phyloP scores from a whole-genome alignment of 2,329 filamentous ascomycete species.

The Hawksworthiomyces lignivorus region DNA sequence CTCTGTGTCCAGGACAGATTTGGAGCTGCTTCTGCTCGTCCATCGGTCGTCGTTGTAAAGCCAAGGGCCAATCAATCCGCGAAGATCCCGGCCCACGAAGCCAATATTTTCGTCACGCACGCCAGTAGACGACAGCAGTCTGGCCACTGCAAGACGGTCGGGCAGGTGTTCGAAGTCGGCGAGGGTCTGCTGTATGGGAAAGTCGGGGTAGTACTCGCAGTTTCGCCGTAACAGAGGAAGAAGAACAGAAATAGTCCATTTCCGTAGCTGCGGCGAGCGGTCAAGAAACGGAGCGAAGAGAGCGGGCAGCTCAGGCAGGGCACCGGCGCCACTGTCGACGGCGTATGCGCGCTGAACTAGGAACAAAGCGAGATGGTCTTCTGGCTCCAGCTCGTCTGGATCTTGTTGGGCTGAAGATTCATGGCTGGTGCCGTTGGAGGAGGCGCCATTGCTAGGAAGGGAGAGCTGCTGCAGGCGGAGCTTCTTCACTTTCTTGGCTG shows the following conservation, averaged over 20 bases:
- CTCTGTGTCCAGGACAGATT: constrained; percentile 13
- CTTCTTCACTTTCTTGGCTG: constrained; percentile 54
- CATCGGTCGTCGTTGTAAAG: constrained; percentile 58
- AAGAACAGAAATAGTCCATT: constrained; percentile 61
- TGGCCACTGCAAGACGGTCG: constrained; percentile 49
- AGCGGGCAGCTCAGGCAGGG: constrained; percentile 59
- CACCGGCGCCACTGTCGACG: constrained; percentile 65
- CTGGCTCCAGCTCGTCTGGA: constrained; percentile 32
- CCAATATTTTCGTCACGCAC: constrained; percentile 25
- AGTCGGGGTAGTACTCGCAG: constrained; percentile 59
- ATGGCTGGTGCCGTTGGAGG: constrained; percentile 29
- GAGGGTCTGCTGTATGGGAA: constrained; percentile 43
- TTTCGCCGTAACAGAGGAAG: constrained; percentile 62
- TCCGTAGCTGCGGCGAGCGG: constrained; percentile 51
- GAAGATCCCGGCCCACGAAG: constrained; percentile 54
- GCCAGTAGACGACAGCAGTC: constrained; percentile 53
- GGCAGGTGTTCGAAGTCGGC: constrained; percentile 55
- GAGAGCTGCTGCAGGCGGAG: constrained; percentile 54
- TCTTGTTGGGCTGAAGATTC: constrained; percentile 24
- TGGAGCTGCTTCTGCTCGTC: constrained; percentile 26
- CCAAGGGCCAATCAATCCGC: constrained; percentile 65
- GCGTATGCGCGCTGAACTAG: constrained; percentile 59
- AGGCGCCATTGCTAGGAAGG: constrained; percentile 24
- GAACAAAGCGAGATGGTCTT: constrained; percentile 40
- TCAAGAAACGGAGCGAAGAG: constrained; percentile 62